Conservation (phyloP, 2,329 filamentous ascomycete species). For the Neonectria faginata region DNA sequence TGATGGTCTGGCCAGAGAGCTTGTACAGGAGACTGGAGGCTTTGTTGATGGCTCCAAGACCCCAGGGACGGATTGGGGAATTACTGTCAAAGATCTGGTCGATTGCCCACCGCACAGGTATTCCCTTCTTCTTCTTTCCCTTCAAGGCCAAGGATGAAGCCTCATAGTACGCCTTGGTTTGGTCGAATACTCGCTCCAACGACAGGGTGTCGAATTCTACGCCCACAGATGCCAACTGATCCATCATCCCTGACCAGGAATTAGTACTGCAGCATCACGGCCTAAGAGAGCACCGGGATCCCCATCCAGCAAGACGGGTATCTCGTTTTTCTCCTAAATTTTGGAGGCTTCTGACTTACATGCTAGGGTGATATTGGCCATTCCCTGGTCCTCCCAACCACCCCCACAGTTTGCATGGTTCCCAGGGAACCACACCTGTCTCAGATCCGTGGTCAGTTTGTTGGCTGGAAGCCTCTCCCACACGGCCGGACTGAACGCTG, state of each 20-base stretch:
- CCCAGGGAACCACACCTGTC: constrained; percentile 76
- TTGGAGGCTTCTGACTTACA: constrained; percentile 48
- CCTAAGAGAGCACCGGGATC: not conserved
- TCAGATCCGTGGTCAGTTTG: constrained; percentile 56
- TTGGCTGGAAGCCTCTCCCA: constrained; percentile 61
- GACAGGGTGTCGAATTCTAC: constrained; percentile 61
- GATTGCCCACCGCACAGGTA: constrained; percentile 56
- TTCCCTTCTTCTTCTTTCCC: constrained; percentile 34
- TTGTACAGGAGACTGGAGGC: constrained; percentile 56
- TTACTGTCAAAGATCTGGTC: constrained; percentile 61
- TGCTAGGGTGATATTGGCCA: constrained; percentile 54
- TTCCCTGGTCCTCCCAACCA: constrained; percentile 68
- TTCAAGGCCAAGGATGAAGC: constrained; percentile 28
- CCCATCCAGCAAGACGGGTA: not conserved
- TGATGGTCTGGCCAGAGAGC: constrained; percentile 56
- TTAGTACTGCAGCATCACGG: constrained; percentile 5
- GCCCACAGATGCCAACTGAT: constrained; percentile 63
- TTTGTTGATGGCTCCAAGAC: constrained; percentile 58
- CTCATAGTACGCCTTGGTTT: constrained; percentile 50
- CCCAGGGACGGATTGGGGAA: constrained; percentile 61
- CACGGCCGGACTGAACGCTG: constrained; percentile 66
- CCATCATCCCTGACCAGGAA: constrained; percentile 63
- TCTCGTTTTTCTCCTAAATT: not conserved
- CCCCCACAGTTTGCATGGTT: constrained; percentile 78
- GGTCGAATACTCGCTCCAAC: constrained; percentile 55